These are phyloP conservation scores for Geosmithia putterillii DNA, from an alignment of 2,329 filamentous ascomycete species.

Conservation along the genomic window DNA sequence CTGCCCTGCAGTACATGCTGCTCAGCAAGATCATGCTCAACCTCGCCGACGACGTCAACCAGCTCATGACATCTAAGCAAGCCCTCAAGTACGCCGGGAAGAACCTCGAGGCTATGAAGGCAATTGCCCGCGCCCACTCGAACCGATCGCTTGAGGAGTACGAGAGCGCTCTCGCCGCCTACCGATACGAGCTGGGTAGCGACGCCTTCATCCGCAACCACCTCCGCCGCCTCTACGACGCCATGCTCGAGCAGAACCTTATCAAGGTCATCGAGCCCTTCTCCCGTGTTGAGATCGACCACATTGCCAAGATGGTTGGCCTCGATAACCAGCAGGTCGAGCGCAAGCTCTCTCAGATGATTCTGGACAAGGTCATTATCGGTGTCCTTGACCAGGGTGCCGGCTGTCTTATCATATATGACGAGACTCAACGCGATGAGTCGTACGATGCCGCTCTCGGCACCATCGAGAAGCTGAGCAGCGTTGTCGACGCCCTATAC, in stretches of 20 bases:
- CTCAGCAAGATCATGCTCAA: constrained; percentile 99
- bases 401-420: constrained; percentile 94
- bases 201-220: constrained; percentile 97
- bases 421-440: constrained; percentile 87
- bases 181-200: constrained; percentile 85
- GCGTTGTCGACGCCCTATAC: constrained; percentile 94
- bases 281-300: constrained; percentile 89
- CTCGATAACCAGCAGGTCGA: constrained; percentile 94
- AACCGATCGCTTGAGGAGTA: constrained; percentile 97
- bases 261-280: constrained; percentile 99
- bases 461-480: constrained; percentile 94
- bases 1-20: constrained; percentile 97
- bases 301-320: constrained; percentile 95
- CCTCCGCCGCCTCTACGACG: constrained; percentile 88
- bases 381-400: constrained; percentile 94
- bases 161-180: constrained; percentile 79
- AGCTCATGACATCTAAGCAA: constrained; percentile 90
- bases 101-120: constrained; percentile 98
- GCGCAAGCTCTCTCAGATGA: constrained; percentile 98
- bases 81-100: constrained; percentile 92
- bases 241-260: constrained; percentile 98
- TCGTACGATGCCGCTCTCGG: constrained; percentile 88
- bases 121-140: constrained; percentile 86
- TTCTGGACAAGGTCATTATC: constrained; percentile 96
- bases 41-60: constrained; percentile 88